Percentiles rank a stretch among this genome's conserved stretches.
Evolutionary conservation across 495 filamentous ascomycete species (phyloP).

Genomic region (Neurospora hispaniola): DNA sequence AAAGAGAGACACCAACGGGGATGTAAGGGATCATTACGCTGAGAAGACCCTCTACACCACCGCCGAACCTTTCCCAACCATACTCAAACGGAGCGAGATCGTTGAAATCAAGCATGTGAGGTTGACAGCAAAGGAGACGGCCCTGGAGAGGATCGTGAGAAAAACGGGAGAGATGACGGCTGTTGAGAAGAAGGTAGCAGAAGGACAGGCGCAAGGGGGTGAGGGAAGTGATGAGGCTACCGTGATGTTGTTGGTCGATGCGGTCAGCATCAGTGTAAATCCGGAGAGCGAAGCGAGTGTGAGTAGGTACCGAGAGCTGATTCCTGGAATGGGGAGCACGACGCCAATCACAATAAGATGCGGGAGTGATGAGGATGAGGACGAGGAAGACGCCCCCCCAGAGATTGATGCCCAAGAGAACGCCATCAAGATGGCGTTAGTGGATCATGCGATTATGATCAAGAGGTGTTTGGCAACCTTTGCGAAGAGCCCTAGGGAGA

Average conservation of each 20-base stretch:
- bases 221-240: conserved; percentile 38
- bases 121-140: conserved; percentile 71
- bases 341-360: conserved; percentile 35
- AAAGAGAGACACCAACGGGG: conserved; percentile 52
- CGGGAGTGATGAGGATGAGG: conserved; percentile 24
- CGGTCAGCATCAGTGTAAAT: conserved; percentile 62
- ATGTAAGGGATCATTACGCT: conserved; percentile 58
- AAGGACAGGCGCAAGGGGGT: conserved; percentile 45
- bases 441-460: conserved; percentile 81
- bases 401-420: conserved; percentile 61
- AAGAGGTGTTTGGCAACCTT: conserved; percentile 71
- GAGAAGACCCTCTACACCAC: conserved; percentile 84
- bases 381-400: conserved; percentile 37
- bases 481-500: conserved; percentile 45
- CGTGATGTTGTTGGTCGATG: conserved; percentile 53
- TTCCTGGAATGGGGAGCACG: conserved; percentile 41
- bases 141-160: conserved; percentile 78
- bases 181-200: conserved; percentile 62
- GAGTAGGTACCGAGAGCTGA: conserved; percentile 59
- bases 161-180: conserved; percentile 77
- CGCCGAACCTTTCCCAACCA: conserved; percentile 81
- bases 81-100: conserved; percentile 81
- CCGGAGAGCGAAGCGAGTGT: conserved; percentile 57
- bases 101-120: conserved; percentile 49
- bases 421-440: conserved; percentile 72